Evolutionary conservation across 1,284 basidiomycete species (phyloP).

Genomic region (Amylostereum areolatum): DNA sequence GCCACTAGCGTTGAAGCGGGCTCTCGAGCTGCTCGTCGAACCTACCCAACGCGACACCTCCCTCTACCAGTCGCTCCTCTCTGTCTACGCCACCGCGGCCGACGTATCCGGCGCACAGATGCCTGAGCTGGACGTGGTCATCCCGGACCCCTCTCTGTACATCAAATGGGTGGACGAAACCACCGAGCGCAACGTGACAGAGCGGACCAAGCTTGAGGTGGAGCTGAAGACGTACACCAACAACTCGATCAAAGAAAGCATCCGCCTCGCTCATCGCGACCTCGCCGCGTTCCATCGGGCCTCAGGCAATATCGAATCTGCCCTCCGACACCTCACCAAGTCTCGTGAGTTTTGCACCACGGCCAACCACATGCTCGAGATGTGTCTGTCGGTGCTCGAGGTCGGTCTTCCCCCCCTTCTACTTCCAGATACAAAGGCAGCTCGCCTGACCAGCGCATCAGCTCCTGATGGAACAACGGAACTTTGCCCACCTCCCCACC

Average conservation of each 20-base stretch:
- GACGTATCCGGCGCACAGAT: conserved; percentile 34
- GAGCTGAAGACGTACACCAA: conserved; percentile 87
- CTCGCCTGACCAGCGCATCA: conserved; percentile 20
- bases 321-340: conserved; percentile 78
- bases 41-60: conserved; percentile 45
- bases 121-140: conserved; percentile 41
- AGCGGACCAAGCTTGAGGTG: conserved; percentile 73
- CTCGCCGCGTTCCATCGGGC: conserved; percentile 71
- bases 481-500: conserved; percentile 77
- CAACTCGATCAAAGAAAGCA: conserved; percentile 94
- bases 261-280: conserved; percentile 84
- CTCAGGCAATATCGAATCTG: conserved; percentile 60
- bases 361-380: conserved; percentile 79
- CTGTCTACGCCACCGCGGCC: conserved; percentile 50
- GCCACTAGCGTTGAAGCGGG: conserved; percentile 59
- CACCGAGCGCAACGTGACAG: conserved; percentile 52
- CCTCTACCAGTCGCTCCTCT: conserved; percentile 49
- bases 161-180: conserved; percentile 64
- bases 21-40: conserved; percentile 54
- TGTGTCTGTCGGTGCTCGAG: conserved; percentile 78
- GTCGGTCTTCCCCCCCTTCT: conserved; percentile 28
- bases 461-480: conserved; percentile 78
- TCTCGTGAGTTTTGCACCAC: conserved; percentile 84
- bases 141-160: conserved; percentile 43
- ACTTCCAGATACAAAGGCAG: conserved; percentile 1